A percentile compares a stretch with the other conserved stretches of the same genome.
phyloP scores from a whole-genome alignment of 129 eudicot genomes.

The Deinandra increscens region DNA sequence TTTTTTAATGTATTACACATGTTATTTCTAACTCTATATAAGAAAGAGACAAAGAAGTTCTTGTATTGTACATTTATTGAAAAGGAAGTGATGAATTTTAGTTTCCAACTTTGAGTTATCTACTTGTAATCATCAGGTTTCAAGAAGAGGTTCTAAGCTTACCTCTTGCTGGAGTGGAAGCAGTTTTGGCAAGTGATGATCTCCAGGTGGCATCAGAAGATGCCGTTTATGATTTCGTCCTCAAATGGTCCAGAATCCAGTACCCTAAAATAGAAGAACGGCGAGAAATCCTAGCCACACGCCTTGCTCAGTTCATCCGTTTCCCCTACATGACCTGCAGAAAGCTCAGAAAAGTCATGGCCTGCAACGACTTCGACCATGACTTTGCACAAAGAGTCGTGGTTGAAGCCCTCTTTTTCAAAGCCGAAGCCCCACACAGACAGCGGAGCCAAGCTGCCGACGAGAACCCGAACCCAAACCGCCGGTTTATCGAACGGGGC shows the following conservation, averaged over 20 bases:
- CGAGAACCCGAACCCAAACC: constrained; percentile 42
- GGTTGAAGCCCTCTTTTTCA: constrained; percentile 76
- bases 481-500: constrained; percentile 55
- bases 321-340: constrained; percentile 85
- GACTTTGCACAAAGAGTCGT: constrained; percentile 67
- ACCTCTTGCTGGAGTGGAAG: constrained; percentile 79
- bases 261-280: constrained; percentile 71
- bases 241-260: constrained; percentile 66
- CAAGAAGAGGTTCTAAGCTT: constrained; percentile 67
- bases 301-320: constrained; percentile 68
- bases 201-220: constrained; percentile 91
- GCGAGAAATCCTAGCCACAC: constrained; percentile 59
- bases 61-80: background rate
- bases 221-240: constrained; percentile 68
- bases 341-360: constrained; percentile 67
- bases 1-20: background rate
- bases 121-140: constrained; percentile 39
- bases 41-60: background rate
- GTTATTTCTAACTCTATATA: background rate
- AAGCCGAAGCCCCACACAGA: constrained; percentile 76
- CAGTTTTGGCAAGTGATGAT: constrained; percentile 62
- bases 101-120: background rate
- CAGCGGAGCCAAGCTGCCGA: constrained; percentile 64
- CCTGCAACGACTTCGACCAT: constrained; percentile 72
- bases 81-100: background rate